Percentiles rank a stretch among this genome's conserved stretches.
These are phyloP conservation scores for Oidiodendron maius DNA, from an alignment of 495 filamentous ascomycete genomes.

Conservation along the genomic window DNA sequence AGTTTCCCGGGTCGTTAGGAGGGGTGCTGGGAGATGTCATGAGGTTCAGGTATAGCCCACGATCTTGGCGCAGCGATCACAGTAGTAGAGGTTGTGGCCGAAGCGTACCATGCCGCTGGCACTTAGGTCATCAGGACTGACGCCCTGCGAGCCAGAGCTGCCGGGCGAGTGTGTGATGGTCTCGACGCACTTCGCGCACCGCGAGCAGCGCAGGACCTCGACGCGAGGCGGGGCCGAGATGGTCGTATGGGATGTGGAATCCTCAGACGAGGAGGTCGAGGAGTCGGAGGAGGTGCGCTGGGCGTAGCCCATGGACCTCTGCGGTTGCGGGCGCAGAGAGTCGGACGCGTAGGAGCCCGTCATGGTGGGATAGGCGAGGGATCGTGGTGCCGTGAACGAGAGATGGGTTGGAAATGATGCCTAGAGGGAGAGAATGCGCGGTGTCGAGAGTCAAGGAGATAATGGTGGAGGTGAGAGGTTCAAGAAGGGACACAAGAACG, in stretches of 20 bases:
- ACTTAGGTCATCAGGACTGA: conserved; percentile 44
- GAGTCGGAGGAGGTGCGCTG: conserved; percentile 26
- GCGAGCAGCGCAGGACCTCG: conserved; percentile 46
- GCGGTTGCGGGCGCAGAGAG: conserved; percentile 7
- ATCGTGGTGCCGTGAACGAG: no score
- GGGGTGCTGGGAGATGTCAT: background rate
- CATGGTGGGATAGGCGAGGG: background rate
- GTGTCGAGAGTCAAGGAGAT: no score
- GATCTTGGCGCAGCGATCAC: conserved; percentile 64
- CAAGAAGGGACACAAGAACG: no score
- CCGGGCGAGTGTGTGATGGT: conserved; percentile 23
- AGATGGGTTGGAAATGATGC: no score
- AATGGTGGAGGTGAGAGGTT: no score
- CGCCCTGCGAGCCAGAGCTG: conserved; percentile 2
- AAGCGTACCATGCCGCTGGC: conserved; percentile 58
- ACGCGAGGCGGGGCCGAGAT: conserved; percentile 42
- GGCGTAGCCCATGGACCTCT: conserved; percentile 1
- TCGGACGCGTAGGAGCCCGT: background rate
- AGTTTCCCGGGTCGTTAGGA: no score
- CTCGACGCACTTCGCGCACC: conserved; percentile 49
- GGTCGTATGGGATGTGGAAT: no score
- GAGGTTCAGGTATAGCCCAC: conserved; percentile 60
- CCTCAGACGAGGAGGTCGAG: conserved; percentile 31
- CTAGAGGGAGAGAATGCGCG: no score
- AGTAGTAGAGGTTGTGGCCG: conserved; percentile 76